These are phyloP conservation scores for Cyberlindnera veronae DNA, from an alignment of 805 yeast species.

Conservation along the genomic window DNA sequence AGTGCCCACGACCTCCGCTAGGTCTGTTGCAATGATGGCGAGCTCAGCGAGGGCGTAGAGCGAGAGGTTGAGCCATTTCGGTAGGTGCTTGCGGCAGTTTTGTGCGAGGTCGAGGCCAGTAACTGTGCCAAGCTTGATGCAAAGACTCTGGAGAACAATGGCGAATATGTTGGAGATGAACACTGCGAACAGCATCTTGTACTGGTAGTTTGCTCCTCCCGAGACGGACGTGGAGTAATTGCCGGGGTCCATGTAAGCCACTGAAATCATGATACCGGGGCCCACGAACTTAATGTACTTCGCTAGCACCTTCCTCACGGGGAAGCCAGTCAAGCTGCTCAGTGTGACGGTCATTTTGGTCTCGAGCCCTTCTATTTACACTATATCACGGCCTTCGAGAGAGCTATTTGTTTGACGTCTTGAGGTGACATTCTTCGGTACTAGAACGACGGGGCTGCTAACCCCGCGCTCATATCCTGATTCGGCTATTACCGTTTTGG, in stretches of 20 bases:
- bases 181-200: conserved; percentile 61
- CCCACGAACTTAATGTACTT: conserved; percentile 65
- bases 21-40: conserved; percentile 88
- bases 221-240: conserved; percentile 80
- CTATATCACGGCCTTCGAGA: no score
- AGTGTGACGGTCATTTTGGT: no score
- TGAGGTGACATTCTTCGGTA: no score
- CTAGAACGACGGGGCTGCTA: background rate
- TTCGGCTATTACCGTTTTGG: background rate
- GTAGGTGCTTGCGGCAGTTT: conserved; percentile 66
- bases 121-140: conserved; percentile 73
- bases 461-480: background rate
- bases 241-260: conserved; percentile 84
- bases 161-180: conserved; percentile 71
- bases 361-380: no score
- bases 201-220: conserved; percentile 72
- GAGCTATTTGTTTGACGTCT: no score
- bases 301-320: conserved; percentile 8
- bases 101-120: conserved; percentile 80
- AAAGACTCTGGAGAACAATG: conserved; percentile 63
- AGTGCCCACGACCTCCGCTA: conserved; percentile 93
- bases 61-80: conserved; percentile 51
- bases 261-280: conserved; percentile 77
- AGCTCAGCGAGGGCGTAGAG: conserved; percentile 74
- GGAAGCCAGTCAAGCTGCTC: background rate